Base-by-base conservation (phyloP, 2,329 filamentous ascomycete genomes). In the Ustilaginoidea virens region DNA sequence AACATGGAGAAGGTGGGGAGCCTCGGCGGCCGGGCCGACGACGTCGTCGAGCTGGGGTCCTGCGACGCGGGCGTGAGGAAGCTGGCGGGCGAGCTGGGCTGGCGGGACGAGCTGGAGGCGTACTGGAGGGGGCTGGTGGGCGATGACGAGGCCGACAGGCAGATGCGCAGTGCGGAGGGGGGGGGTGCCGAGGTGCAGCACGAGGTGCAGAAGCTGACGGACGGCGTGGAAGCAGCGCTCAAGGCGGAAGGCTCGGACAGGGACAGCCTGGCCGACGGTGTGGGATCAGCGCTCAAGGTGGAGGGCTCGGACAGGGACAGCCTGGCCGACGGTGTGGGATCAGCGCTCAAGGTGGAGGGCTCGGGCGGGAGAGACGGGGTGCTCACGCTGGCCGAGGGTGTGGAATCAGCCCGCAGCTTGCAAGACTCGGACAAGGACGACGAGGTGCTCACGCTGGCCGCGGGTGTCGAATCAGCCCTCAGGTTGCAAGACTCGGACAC, bases 1-100 rank as follows among this genome's bases (percentile, higher is more conserved):
- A 98, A 98, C 49, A 66, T 77, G 54, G 81, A 94, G 50, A 60
- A 59, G 20, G 90, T 93, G 0, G 87, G 90, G 0, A 70, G 70
- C 13, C 49, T 98, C 20, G 90, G 90, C 1, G 66, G 65, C 6
- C 61, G 82, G 16, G 48, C 76, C 0, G 86, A 98, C 45, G 90
- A 98, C 53, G 86, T 98, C 0, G 47, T 93, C 5, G 52, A 82
- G 21, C 59, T 96, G 2, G 83, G 79, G 1, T 74, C 85, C 41
- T 94, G 86, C 48, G 87, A 98, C 49, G 61, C 62, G 0, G 83
- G 85, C 1, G 77, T 96, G 1, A 66, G 79, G 30, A 74, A 70
- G 48, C 61, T 98, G 20, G 86, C 87, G 1, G 64, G 77, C 37
- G 74, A 75, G 17, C 64, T 92, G 24, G 87, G 85, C 1, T 98